These are phyloP conservation scores for Haplosporangium gracile DNA, from an alignment of 192 early-diverging fungal species.

Conservation along the genomic window DNA sequence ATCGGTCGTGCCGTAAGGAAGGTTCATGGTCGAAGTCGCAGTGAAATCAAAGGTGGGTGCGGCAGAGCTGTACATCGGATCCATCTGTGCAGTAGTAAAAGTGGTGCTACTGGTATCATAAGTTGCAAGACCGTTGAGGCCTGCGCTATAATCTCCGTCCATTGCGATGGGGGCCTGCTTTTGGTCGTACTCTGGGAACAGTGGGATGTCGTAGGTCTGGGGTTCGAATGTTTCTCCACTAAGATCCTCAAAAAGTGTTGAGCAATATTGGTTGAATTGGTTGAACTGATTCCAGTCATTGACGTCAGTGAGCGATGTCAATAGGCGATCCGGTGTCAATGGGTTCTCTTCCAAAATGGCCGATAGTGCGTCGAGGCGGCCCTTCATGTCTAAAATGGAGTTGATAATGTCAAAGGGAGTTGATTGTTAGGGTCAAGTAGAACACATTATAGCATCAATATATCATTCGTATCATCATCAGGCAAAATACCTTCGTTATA, in stretches of 20 bases:
- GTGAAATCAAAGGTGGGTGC: slow-evolving; percentile 7
- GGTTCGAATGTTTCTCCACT: slow-evolving; percentile 48
- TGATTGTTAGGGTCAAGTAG: not conserved
- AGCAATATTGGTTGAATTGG: slow-evolving; percentile 49
- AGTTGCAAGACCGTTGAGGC: not conserved
- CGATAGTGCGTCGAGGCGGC: slow-evolving; percentile 37
- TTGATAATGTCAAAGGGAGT: not conserved
- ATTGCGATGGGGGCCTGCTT: slow-evolving; percentile 11
- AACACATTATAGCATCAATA: not conserved
- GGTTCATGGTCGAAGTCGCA: not conserved
- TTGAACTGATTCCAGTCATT: slow-evolving; percentile 43
- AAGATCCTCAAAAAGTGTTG: slow-evolving; percentile 42
- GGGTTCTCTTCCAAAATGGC: slow-evolving; percentile 33
- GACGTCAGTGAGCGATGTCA: slow-evolving; percentile 26
- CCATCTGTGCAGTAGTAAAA: not conserved
- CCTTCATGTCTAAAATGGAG: slow-evolving; percentile 36
- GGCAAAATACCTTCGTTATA: slow-evolving; percentile 50
- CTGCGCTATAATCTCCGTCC: not conserved
- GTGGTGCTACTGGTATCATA: not conserved
- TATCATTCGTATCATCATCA: not conserved
- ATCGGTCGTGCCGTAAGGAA: not conserved
- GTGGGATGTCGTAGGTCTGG: slow-evolving; percentile 17
- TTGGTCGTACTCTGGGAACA: slow-evolving; percentile 51
- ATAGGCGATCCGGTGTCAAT: slow-evolving; percentile 28
- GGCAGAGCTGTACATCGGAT: slow-evolving; percentile 29